Evolutionary conservation across 2,329 filamentous ascomycete species (phyloP).

Genomic region (Cercospora nicotianae): DNA sequence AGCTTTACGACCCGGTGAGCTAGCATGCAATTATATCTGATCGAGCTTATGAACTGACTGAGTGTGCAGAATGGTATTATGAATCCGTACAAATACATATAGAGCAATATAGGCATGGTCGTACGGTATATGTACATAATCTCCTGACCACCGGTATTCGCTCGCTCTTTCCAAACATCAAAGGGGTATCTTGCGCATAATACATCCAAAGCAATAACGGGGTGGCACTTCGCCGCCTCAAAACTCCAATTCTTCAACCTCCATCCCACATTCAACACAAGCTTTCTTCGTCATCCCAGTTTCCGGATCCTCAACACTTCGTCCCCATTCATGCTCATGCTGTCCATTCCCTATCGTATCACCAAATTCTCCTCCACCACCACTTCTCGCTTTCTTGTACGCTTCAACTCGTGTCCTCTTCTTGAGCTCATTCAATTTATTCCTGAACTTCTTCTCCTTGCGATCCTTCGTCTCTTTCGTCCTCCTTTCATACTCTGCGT

Average conservation of each 20-base stretch:
- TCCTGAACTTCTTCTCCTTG: conserved; percentile 89
- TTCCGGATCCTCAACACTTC: conserved; percentile 58
- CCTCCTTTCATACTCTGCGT: conserved; percentile 81
- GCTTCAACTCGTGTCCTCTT: conserved; percentile 90
- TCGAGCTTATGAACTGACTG: conserved; percentile 19
- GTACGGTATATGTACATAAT: neutral
- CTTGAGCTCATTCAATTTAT: conserved; percentile 85
- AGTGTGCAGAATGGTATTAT: conserved; percentile 82
- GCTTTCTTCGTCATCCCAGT: conserved; percentile 78
- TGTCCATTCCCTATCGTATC: conserved; percentile 67
- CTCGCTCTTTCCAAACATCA: neutral
- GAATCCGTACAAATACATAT: conserved; percentile 98
- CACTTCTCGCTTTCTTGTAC: conserved; percentile 69
- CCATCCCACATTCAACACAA: conserved; percentile 66
- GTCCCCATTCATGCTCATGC: conserved; percentile 87
- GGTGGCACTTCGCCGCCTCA: conserved; percentile 34
- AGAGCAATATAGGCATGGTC: conserved; percentile 16
- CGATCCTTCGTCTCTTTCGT: conserved; percentile 77
- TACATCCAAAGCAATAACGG: neutral
- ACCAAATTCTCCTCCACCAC: conserved; percentile 64
- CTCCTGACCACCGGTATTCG: neutral
- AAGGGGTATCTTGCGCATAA: conserved; percentile 1
- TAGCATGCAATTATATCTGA: conserved; percentile 15
- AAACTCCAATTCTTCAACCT: conserved; percentile 66
- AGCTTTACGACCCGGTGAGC: conserved; percentile 88